phyloP scores from a whole-genome alignment of 352 stramenopile species.

The Phytophthora boehmeriae region DNA sequence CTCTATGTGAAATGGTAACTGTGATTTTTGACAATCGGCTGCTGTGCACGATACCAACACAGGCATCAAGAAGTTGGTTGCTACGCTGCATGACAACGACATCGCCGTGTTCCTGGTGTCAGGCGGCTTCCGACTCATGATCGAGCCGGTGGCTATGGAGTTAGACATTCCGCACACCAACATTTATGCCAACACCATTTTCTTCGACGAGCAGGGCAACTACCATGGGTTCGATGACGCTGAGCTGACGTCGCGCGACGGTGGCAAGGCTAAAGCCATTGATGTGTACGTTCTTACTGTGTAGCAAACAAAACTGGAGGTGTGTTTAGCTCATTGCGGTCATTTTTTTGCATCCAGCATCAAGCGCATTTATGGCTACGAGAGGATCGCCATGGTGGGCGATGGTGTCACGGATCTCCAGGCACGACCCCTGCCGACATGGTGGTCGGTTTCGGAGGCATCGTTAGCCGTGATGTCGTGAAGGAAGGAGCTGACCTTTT shows the following conservation, averaged over 20 bases:
- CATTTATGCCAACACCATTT: constrained; percentile 98
- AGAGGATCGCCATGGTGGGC: constrained; percentile 98
- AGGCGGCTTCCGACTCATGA: constrained; percentile 98
- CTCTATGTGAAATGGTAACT: not conserved
- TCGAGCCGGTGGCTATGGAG: constrained; percentile 94
- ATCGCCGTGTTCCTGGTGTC: constrained; percentile 98
- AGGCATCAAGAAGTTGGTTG: constrained; percentile 91
- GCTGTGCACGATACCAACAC: not conserved
- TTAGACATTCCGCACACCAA: constrained; percentile 87
- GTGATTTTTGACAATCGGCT: not conserved
- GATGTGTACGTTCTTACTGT: constrained; percentile 48
- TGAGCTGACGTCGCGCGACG: constrained; percentile 93
- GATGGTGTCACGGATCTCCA: constrained; percentile 98
- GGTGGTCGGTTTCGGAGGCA: constrained; percentile 98
- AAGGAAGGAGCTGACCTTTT: constrained; percentile 96
- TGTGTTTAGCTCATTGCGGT: not conserved
- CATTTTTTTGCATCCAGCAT: constrained; percentile 56
- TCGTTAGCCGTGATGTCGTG: constrained; percentile 94
- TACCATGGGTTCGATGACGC: constrained; percentile 95
- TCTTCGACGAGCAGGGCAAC: constrained; percentile 89
- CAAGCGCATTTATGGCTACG: constrained; percentile 91
- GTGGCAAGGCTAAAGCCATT: constrained; percentile 82
- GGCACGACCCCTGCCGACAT: constrained; percentile 96
- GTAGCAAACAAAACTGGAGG: not conserved
- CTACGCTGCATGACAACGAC: constrained; percentile 86